These are phyloP conservation scores for Magnusiomyces ingens DNA, from an alignment of 1,139 yeast genomes.

Conservation along the genomic window DNA sequence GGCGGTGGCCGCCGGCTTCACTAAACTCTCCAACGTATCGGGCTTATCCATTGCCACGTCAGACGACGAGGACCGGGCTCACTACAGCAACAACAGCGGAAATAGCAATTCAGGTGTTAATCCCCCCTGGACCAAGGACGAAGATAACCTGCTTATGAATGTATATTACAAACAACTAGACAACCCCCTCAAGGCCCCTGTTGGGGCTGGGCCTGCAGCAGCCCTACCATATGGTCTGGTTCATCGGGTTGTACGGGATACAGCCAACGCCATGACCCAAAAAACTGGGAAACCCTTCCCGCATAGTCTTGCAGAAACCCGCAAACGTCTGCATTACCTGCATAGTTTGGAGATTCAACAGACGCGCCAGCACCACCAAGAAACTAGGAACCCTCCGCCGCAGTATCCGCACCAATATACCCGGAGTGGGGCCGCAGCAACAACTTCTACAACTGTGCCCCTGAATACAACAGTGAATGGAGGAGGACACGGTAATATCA, in stretches of 20 bases:
- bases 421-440: too few species aligned
- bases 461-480: too few species aligned
- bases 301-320: conserved; percentile 29
- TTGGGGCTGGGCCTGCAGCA: background rate
- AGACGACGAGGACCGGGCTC: conserved; percentile 1
- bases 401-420: too few species aligned
- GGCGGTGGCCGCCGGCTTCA: background rate
- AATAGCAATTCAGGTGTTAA: background rate
- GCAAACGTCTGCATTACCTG: conserved; percentile 29
- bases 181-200: conserved; percentile 1
- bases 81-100: background rate
- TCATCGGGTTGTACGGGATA: conserved; percentile 32
- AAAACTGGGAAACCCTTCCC: conserved; percentile 26
- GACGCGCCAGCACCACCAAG: background rate
- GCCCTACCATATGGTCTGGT: conserved; percentile 34
- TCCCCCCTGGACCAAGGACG: conserved; percentile 3
- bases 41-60: conserved; percentile 2
- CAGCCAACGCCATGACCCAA: conserved; percentile 26
- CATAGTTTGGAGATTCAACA: conserved; percentile 17
- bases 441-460: too few species aligned
- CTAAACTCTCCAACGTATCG: background rate
- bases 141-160: background rate
- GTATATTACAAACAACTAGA: background rate
- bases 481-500: too few species aligned
- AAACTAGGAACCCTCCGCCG: too few species aligned